Conservation (phyloP, 768 basidiomycete genomes). For the Termitomyces sp. region DNA sequence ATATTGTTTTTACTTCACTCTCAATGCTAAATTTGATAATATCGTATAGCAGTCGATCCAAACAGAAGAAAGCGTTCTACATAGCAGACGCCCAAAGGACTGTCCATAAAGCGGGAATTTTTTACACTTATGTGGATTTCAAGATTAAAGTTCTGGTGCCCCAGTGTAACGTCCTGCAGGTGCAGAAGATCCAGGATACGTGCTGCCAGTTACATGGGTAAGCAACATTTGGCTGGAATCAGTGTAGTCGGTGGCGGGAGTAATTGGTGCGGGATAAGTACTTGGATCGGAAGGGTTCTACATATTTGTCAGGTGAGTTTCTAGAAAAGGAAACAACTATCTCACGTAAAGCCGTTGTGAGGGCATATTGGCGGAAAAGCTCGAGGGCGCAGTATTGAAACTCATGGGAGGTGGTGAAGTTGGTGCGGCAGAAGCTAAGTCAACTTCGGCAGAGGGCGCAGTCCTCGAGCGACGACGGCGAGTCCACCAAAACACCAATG, state of each 20-base stretch:
- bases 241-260: slow-evolving; percentile 4
- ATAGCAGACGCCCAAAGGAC: background rate
- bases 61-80: background rate
- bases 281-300: slow-evolving; percentile 36
- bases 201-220: slow-evolving; percentile 15
- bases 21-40: background rate
- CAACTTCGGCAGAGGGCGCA: slow-evolving; percentile 16
- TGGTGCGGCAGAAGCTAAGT: slow-evolving; percentile 9
- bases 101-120: background rate
- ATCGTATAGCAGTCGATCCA: background rate
- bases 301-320: background rate
- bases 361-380: slow-evolving; percentile 13
- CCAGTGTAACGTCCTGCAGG: slow-evolving; percentile 23
- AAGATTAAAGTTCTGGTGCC: slow-evolving; percentile 22
- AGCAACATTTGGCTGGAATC: slow-evolving; percentile 10
- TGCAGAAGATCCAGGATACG: slow-evolving; percentile 5
- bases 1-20: background rate
- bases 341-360: slow-evolving; percentile 35
- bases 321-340: background rate
- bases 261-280: slow-evolving; percentile 28
- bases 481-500: slow-evolving; percentile 20
- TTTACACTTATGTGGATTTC: background rate
- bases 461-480: slow-evolving; percentile 18
- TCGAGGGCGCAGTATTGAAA: slow-evolving; percentile 7
- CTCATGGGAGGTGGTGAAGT: slow-evolving; percentile 10